Percentiles rank a stretch among this genome's conserved stretches.
phyloP scores from a whole-genome alignment of 306 rosid genomes.

The Cucumis cinereus region DNA sequence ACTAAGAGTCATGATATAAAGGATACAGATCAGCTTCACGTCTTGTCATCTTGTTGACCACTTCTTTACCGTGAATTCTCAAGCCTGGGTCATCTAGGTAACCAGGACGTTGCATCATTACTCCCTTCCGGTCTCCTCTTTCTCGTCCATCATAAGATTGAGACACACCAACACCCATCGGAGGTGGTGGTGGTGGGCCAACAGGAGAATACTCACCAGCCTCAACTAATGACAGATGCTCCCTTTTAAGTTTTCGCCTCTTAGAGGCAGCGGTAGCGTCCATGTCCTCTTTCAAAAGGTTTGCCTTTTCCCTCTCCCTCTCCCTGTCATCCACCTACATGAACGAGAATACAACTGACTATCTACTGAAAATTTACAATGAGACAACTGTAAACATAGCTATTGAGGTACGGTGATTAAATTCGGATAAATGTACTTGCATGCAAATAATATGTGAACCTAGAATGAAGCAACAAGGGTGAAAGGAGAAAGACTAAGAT shows the following conservation, averaged over 20 bases:
- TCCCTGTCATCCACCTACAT: slow-evolving; percentile 42
- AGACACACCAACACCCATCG: slow-evolving; percentile 37
- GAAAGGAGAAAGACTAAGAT: not conserved
- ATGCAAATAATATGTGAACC: not conserved
- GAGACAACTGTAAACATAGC: not conserved
- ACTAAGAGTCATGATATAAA: slow-evolving; percentile 9
- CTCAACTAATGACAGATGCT: slow-evolving; percentile 58
- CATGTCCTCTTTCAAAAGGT: slow-evolving; percentile 64
- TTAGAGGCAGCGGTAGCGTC: slow-evolving; percentile 65
- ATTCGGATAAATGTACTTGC: not conserved
- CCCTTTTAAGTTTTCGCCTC: slow-evolving; percentile 90
- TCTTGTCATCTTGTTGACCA: slow-evolving; percentile 64
- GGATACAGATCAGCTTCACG: slow-evolving; percentile 96
- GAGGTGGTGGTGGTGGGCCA: slow-evolving; percentile 64
- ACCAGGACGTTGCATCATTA: slow-evolving; percentile 42
- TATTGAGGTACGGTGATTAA: not conserved
- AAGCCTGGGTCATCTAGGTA: slow-evolving; percentile 70
- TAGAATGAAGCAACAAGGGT: not conserved
- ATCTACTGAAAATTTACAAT: not conserved
- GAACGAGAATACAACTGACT: not conserved
- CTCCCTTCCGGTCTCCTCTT: slow-evolving; percentile 84
- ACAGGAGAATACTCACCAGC: slow-evolving; percentile 93
- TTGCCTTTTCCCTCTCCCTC: slow-evolving; percentile 65
- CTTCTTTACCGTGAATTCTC: slow-evolving; percentile 81
- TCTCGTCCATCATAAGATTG: slow-evolving; percentile 82